Evolutionary conservation across 2,329 filamentous ascomycete genomes (phyloP), one percentile per base, ranked within the genome.

Genomic region (Cladosporium phlei): DNA sequence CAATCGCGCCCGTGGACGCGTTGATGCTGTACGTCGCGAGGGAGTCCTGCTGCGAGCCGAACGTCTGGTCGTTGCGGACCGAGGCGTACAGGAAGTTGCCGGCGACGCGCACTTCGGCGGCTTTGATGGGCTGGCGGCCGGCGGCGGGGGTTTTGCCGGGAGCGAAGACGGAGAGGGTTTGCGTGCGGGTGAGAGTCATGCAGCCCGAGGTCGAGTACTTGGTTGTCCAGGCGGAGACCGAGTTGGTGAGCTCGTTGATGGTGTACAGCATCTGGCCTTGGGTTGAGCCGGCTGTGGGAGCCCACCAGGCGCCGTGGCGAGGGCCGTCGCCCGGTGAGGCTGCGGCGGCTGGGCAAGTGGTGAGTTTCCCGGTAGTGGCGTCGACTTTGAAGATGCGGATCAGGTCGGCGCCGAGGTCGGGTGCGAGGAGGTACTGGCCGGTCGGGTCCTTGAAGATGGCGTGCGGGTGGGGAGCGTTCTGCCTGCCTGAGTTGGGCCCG

Each of bases 391-490:
- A 58, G 37, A 63, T 51, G 37, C 59, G 58, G n/a, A 63, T 51
- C 9, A 62, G 53, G 33, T 63, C 60, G 9, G 58, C 54, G 17
- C 60, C 60, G 8, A 63, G 52, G 43, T 63, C 60, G 2, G 60
- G 60, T 4, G 59, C 55, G 25, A 62, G 32, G 34, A 63, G 43
- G 50, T 52, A 62, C 24, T 59, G 40, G 11, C 56, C 59, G 2
- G 60, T 63, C 2, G 60, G 60, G 44, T 62, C 60, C 5, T 59
- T 57, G 30, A 62, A 68, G 4, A 69, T 70, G 14, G 74, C 69
- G 61, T 80, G 77, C 6, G 76, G 77, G 54, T 80, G 77, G 5
- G 77, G 68, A 4, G 68, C 70, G 47, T 79, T 72, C 58, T 81
- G 78, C n/a, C 77, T 72, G 22, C 55, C 59, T 4, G 72, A 62